Evolutionary conservation across 2,329 filamentous ascomycete genomes (phyloP).

Genomic region (Grosmannia clavigera): DNA sequence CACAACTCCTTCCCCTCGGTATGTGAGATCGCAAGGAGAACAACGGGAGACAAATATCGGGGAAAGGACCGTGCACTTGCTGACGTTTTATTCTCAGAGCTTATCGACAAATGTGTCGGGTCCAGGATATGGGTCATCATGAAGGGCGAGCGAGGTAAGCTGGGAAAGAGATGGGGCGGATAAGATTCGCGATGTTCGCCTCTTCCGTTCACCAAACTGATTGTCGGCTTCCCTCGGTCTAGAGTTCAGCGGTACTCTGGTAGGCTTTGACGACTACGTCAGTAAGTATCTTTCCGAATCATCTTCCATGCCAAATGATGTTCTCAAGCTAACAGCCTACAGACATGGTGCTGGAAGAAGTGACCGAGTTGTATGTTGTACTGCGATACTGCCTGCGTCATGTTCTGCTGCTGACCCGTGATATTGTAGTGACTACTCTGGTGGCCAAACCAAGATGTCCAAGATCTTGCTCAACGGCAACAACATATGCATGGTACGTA

Average conservation of each 20-base stretch:
- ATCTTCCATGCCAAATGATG: background rate
- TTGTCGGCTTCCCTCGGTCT: background rate
- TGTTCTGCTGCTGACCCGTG: background rate
- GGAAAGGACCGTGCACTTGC: background rate
- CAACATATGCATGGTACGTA: conserved; percentile 93
- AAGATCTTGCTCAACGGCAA: conserved; percentile 97
- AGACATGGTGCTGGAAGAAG: conserved; percentile 98
- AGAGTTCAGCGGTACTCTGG: conserved; percentile 93
- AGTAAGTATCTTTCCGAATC: conserved; percentile 52
- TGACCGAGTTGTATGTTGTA: conserved; percentile 74
- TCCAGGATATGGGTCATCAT: conserved; percentile 98
- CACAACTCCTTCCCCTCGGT: conserved; percentile 64
- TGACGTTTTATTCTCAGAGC: conserved; percentile 42
- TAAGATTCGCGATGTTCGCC: background rate
- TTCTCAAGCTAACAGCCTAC: conserved; percentile 14
- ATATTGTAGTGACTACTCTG: conserved; percentile 66
- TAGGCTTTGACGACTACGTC: conserved; percentile 98
- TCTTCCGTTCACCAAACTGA: conserved; percentile 2
- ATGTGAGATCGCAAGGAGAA: conserved; percentile 12
- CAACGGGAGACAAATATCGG: background rate
- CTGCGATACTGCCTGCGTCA: background rate
- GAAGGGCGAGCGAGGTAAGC: conserved; percentile 92
- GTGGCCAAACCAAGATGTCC: conserved; percentile 73
- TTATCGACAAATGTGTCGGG: conserved; percentile 98
- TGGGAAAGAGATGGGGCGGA: background rate